Base-by-base conservation (phyloP, 768 basidiomycete genomes). In the Russula brevipes region DNA sequence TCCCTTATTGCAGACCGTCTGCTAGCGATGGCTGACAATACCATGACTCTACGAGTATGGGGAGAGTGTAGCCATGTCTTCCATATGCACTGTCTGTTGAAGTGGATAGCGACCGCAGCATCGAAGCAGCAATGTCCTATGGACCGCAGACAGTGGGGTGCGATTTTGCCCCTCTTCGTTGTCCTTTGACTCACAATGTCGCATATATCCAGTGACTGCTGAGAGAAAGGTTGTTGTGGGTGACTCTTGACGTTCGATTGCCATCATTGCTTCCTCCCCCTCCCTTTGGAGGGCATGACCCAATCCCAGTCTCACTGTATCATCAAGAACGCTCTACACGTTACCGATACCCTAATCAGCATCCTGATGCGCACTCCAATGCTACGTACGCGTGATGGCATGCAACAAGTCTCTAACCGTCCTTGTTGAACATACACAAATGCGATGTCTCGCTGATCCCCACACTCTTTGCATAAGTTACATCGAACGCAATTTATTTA, bases 111-210 rank as follows among this genome's bases (percentile, higher is more conserved):
- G 4, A 95, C 94, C 0, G 77, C 85, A 5, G 85, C 90, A 14
- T 94, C 91, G 41, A 98, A 98, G 73, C 87, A 89, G 69, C 93
- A 95, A 69, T 99, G 97, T 79, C 97, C 97, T n/a, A 95, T 99
- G 93, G 96, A 98, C 72, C 81, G 97, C 36, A 78, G 93, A 69
- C 79, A 87, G 3, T 99, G 96, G 96, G 87, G 94, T 95, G 67
- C 63, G 88, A 79, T 5, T 7, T 24, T 38, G 19, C 31, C 19
- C 49, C 38, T 57, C 17, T 12, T 57, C 14, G 12, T 8, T 5
- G n/a, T 19, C 1, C 41, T n/a, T 33, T 50, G n/a, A 30, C 51
- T 47, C 30, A 45, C 59, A 4, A 53, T 30, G 2, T 24, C 0
- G 33, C 45, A 24, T 50, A 33, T 31, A 19, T 12, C 56, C 62